Evolutionary conservation across 306 rosid species (phyloP), one percentile per base, ranked within the genome.

Genomic region (Ormosia semicastrata): DNA sequence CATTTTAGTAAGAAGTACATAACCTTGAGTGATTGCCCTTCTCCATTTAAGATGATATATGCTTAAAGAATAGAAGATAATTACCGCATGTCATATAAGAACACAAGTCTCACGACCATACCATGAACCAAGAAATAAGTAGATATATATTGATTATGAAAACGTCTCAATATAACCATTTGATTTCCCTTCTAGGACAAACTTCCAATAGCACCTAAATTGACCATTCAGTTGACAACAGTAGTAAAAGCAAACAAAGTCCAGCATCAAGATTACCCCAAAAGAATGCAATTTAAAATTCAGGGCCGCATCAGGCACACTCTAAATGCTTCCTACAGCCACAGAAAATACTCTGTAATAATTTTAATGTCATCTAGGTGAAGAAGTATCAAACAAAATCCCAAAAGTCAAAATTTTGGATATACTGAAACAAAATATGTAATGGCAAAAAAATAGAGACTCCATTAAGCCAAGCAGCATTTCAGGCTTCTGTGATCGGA

Each of bases 401-500:
- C 56, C 43, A 62, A 4, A 59, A 52, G 56, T 76, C 85, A 80
- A 85, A 80, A 70, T 44, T 75, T 76, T 54, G 52, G 50, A 84
- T 40, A 43, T 4, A 32, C 9, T 15, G 37, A 63, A 58, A 66
- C 71, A 68, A 4, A 46, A 41, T 18, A 17, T 76, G 46, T 46
- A 43, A 13, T 13, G 60, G 43, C 39, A 32, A 52, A 62, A 66
- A 24, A n/a, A 50, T 14, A 64, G 32, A 59, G 41, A 54, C 56
- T 52, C 78, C 43, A 43, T 14, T 9, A 49, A 49, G 44, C 70
- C 8, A 37, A 18, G 15, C 66, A 12, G 56, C 32, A 52, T 5
- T 57, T 75, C 41, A 88, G 15, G 92, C 88, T 78, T 90, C 89
- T 0, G 88, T 66, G 41, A 81, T 37, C 8, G 94, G 94, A 46